Evolutionary conservation across 2,329 filamentous ascomycete genomes (phyloP).

Genomic region (Calonectria fujianensis): DNA sequence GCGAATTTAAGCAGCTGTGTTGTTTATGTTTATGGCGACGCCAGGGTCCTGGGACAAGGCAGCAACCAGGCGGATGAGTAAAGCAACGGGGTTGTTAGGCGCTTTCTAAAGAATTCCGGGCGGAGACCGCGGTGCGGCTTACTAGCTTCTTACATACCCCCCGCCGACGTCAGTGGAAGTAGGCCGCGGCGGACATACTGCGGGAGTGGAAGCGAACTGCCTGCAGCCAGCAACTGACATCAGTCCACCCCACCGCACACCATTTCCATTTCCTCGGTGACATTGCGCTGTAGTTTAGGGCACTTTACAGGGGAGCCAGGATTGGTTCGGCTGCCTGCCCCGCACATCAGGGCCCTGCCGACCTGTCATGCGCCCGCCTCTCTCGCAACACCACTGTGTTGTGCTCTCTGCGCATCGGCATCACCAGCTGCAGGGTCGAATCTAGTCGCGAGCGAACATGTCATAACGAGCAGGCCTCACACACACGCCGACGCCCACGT

Average conservation of each 20-base stretch:
- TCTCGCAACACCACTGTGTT: slow-evolving; percentile 46
- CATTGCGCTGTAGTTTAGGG: slow-evolving; percentile 17
- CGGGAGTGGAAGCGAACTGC: slow-evolving; percentile 21
- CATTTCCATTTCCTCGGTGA: slow-evolving; percentile 9
- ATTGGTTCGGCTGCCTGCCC: slow-evolving; percentile 27
- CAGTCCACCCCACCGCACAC: slow-evolving; percentile 40
- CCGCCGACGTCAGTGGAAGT: slow-evolving; percentile 23
- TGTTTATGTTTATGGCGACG: slow-evolving; percentile 30
- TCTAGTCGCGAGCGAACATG: slow-evolving; percentile 58
- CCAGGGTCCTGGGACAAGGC: slow-evolving; percentile 31
- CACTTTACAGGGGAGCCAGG: slow-evolving; percentile 24
- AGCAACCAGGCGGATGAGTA: slow-evolving; percentile 27
- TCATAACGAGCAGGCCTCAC: slow-evolving; percentile 49
- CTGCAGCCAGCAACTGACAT: slow-evolving; percentile 12
- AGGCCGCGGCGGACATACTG: slow-evolving; percentile 21
- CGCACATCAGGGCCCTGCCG: slow-evolving; percentile 26
- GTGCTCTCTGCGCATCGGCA: slow-evolving; percentile 42
- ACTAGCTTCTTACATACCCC: slow-evolving; percentile 30
- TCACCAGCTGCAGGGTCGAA: slow-evolving; percentile 46
- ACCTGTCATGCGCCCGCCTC: slow-evolving; percentile 41
- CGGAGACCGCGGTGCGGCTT: slow-evolving; percentile 27
- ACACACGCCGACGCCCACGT: slow-evolving; percentile 42
- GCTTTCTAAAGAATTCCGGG: slow-evolving; percentile 34
- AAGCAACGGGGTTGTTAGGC: slow-evolving; percentile 30
- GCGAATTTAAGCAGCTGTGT: slow-evolving; percentile 8